A percentile compares a stretch with the other conserved stretches of the same genome.
Evolutionary conservation across 805 yeast genomes (phyloP).

Genomic region (Kuraishia ogatae): DNA sequence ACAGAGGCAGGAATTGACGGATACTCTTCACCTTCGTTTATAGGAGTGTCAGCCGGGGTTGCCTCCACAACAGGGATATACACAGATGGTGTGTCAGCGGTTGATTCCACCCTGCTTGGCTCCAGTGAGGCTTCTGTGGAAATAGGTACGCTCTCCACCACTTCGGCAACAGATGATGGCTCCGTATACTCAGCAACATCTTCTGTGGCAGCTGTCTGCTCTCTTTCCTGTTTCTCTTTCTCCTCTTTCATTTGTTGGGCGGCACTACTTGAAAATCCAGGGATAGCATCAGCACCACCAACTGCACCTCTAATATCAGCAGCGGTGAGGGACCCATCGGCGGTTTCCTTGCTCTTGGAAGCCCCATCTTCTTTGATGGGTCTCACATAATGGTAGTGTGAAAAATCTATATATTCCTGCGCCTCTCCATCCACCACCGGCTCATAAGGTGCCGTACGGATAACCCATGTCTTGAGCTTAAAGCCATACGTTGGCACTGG

Average conservation of each 20-base stretch:
- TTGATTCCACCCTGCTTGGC: not conserved
- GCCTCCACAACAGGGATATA: not conserved
- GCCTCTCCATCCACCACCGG: conserved; percentile 13
- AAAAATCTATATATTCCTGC: conserved; percentile 31
- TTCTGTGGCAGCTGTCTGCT: not conserved
- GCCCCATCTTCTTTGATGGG: conserved; percentile 10
- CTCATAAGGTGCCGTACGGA: conserved; percentile 6
- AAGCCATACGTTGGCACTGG: conserved; percentile 20
- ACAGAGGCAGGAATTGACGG: not conserved
- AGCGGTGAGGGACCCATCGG: conserved; percentile 20
- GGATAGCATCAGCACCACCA: conserved; percentile 1
- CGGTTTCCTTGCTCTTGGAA: conserved; percentile 5
- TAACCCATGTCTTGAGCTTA: conserved; percentile 24
- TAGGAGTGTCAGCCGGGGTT: not conserved
- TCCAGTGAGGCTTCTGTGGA: not conserved
- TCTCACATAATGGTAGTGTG: conserved; percentile 20
- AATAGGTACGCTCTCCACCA: not conserved
- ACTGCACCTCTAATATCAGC: conserved; percentile 18
- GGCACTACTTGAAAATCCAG: conserved; percentile 4
- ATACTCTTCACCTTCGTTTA: not conserved
- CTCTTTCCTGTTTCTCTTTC: conserved; percentile 5
- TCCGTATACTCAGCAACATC: conserved; percentile 1
- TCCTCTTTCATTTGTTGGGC: conserved; percentile 6
- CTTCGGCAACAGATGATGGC: not conserved
- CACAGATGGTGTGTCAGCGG: not conserved